Conservation (phyloP, 1,139 yeast genomes). For the Pichiaceae sp. region DNA sequence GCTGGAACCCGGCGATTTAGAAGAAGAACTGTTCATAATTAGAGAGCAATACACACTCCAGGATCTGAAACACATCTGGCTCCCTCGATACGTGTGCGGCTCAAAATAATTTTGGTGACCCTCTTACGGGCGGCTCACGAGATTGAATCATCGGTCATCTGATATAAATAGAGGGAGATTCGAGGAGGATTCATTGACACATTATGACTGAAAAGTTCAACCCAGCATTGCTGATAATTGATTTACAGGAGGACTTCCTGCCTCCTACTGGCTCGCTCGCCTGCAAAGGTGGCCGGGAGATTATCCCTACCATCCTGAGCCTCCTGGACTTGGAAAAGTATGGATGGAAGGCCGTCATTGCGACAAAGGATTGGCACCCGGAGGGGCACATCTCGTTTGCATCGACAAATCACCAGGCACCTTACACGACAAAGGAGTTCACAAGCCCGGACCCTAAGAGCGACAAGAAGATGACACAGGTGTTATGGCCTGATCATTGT, state of each 20-base stretch:
- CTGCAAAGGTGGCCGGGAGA: constrained; percentile 53
- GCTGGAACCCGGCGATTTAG: no score
- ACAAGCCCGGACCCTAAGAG: constrained; percentile 39
- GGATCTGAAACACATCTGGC: no score
- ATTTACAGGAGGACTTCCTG: constrained; percentile 78
- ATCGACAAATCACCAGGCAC: constrained; percentile 40
- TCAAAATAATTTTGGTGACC: no score
- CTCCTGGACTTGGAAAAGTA: constrained; percentile 29
- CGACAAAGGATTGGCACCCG: constrained; percentile 92
- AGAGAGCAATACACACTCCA: no score
- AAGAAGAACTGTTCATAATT: no score
- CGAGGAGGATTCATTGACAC: neutral
- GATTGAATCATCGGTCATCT: no score
- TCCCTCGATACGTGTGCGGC: no score
- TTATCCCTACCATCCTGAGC: constrained; percentile 42
- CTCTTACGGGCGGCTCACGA: no score
- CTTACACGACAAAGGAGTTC: constrained; percentile 45
- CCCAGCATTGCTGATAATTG: constrained; percentile 64
- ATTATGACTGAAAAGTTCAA: constrained; percentile 12
- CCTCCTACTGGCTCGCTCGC: constrained; percentile 75
- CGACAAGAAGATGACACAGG: constrained; percentile 31
- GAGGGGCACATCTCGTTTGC: constrained; percentile 74
- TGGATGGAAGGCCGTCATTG: constrained; percentile 56
- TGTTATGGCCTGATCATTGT: constrained; percentile 90
- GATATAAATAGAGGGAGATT: neutral